A percentile compares a stretch with the other conserved stretches of the same genome.
Evolutionary conservation across 1,284 basidiomycete genomes (phyloP).

Genomic region (Moniliophthora roreri): DNA sequence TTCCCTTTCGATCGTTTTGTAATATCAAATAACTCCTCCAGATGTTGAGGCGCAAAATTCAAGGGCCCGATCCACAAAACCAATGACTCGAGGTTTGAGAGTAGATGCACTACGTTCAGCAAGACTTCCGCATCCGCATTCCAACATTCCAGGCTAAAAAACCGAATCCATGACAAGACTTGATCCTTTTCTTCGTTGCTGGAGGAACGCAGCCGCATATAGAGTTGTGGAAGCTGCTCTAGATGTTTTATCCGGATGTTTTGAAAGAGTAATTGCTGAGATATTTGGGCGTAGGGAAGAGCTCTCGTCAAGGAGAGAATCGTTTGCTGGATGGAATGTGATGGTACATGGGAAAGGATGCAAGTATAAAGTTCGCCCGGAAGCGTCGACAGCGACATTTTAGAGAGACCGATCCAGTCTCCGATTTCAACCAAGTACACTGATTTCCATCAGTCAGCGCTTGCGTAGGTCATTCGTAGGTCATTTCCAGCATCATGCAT

Average conservation of each 20-base stretch:
- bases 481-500: too few relatives aligned
- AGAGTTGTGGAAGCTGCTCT: slow-evolving; percentile 45
- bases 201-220: slow-evolving; percentile 42
- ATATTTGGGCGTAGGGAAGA: slow-evolving; percentile 53
- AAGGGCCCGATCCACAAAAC: slow-evolving; percentile 58
- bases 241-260: slow-evolving; percentile 43
- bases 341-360: slow-evolving; percentile 48
- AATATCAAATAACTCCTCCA: slow-evolving; percentile 52
- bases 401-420: too few relatives aligned
- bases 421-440: too few relatives aligned
- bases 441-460: too few relatives aligned
- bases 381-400: slow-evolving; percentile 27
- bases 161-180: slow-evolving; percentile 38
- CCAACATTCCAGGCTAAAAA: slow-evolving; percentile 56
- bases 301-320: slow-evolving; percentile 54
- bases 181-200: slow-evolving; percentile 10
- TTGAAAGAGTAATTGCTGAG: slow-evolving; percentile 50
- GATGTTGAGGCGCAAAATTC: slow-evolving; percentile 65
- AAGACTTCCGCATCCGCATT: slow-evolving; percentile 62
- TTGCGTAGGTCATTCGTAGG: too few relatives aligned
- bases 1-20: slow-evolving; percentile 29
- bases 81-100: slow-evolving; percentile 48
- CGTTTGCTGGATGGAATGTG: slow-evolving; percentile 37
- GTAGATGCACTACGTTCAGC: slow-evolving; percentile 51
- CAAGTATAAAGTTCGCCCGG: slow-evolving; percentile 60